phyloP scores from a whole-genome alignment of 768 basidiomycete species.

The Xerocomus spinulosus region DNA sequence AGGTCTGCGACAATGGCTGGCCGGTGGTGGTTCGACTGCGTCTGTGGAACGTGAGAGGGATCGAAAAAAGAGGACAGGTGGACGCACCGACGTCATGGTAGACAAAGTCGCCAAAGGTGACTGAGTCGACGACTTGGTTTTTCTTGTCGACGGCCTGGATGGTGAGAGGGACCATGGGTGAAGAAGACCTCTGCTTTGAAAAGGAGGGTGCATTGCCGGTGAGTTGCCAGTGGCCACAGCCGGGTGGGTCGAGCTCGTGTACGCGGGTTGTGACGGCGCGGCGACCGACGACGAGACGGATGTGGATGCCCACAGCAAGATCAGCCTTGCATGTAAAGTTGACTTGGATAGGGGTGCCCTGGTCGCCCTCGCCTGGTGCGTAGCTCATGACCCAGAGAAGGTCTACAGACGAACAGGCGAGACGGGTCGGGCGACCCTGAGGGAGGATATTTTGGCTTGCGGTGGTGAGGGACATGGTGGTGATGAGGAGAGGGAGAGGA shows the following conservation, averaged over 20 bases:
- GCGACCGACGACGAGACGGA: slow-evolving; percentile 71
- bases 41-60: slow-evolving; percentile 8
- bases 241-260: slow-evolving; percentile 42
- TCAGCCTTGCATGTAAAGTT: slow-evolving; percentile 37
- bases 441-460: slow-evolving; percentile 9
- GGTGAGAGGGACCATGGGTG: slow-evolving; percentile 48
- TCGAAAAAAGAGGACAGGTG: not conserved
- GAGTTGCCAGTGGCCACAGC: slow-evolving; percentile 59
- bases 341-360: slow-evolving; percentile 60
- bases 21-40: slow-evolving; percentile 1
- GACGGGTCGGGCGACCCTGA: slow-evolving; percentile 15
- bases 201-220: slow-evolving; percentile 57
- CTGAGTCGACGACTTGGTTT: slow-evolving; percentile 53
- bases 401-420: slow-evolving; percentile 45
- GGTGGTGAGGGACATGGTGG: slow-evolving; percentile 9
- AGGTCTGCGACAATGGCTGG: slow-evolving; percentile 5
- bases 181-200: slow-evolving; percentile 34
- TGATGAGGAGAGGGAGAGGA: not conserved
- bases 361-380: slow-evolving; percentile 58
- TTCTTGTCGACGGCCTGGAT: slow-evolving; percentile 59
- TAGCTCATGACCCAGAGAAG: slow-evolving; percentile 65
- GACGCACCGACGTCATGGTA: slow-evolving; percentile 49
- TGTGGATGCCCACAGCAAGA: slow-evolving; percentile 38
- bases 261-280: slow-evolving; percentile 68
- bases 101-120: slow-evolving; percentile 68